These are phyloP conservation scores for Liriodendron chinense DNA, from an alignment of 164 flowering plant genomes.

Conservation along the genomic window DNA sequence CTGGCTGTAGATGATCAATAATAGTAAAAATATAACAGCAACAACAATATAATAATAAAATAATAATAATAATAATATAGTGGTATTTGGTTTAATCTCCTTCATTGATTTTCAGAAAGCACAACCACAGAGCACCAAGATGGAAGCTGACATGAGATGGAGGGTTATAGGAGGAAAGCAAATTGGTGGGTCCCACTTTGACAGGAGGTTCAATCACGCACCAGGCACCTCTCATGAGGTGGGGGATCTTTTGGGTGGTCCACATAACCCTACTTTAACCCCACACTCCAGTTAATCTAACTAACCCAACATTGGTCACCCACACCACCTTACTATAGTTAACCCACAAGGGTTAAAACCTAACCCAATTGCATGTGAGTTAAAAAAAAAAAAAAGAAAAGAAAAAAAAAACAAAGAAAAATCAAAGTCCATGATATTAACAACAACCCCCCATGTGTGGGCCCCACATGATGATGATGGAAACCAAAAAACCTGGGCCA, in stretches of 20 bases:
- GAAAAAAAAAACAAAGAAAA: neutral
- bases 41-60: no score
- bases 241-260: slow-evolving; percentile 19
- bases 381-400: no score
- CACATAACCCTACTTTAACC: slow-evolving; percentile 15
- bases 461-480: slow-evolving; percentile 6
- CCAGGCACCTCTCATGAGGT: slow-evolving; percentile 4
- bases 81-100: neutral
- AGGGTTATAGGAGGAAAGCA: neutral
- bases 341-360: neutral
- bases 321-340: neutral
- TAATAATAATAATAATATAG: no score
- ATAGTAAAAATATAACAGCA: no score
- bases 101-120: neutral
- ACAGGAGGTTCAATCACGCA: slow-evolving; percentile 4
- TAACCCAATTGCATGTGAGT: neutral
- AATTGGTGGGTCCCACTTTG: slow-evolving; percentile 16
- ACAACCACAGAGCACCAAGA: neutral
- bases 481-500: neutral
- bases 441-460: neutral
- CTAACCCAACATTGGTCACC: neutral
- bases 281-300: slow-evolving; percentile 10
- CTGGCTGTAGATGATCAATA: no score
- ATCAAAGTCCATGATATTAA: neutral
- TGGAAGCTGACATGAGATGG: neutral